Evolutionary conservation across 2,329 filamentous ascomycete genomes (phyloP).

Genomic region (Xenoacremonium recifei): DNA sequence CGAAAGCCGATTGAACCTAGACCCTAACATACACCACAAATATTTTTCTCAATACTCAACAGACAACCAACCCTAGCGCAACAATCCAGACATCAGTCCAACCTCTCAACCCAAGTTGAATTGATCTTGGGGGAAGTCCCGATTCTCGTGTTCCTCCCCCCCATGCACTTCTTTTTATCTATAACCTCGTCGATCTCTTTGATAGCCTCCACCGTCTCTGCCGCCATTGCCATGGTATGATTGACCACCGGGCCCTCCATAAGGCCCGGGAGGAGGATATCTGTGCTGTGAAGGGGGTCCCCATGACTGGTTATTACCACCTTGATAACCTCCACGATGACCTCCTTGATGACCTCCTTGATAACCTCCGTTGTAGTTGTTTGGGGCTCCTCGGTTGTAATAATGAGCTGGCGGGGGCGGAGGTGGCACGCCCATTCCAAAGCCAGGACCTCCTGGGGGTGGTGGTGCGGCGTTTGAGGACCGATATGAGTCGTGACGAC

Average conservation of each 20-base stretch:
- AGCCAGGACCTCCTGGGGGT: slow-evolving; percentile 31
- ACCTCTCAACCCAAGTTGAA: too few species aligned
- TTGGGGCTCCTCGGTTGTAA: slow-evolving; percentile 17
- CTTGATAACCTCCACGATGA: slow-evolving; percentile 15
- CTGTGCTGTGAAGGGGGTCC: slow-evolving; percentile 13
- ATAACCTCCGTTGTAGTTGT: slow-evolving; percentile 15
- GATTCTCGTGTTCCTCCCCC: too few species aligned
- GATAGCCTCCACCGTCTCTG: slow-evolving; percentile 18
- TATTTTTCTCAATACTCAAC: too few species aligned
- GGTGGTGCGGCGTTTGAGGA: slow-evolving; percentile 22
- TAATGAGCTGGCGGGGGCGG: slow-evolving; percentile 27
- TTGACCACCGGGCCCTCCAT: slow-evolving; percentile 19
- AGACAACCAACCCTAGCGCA: too few species aligned
- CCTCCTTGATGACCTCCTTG: slow-evolving; percentile 16
- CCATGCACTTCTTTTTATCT: slow-evolving; percentile 17
- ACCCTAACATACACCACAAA: too few species aligned
- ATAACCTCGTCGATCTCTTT: slow-evolving; percentile 21
- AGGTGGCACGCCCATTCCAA: slow-evolving; percentile 33
- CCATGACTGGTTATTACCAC: slow-evolving; percentile 19
- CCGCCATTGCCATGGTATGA: slow-evolving; percentile 14
- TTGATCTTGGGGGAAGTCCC: too few species aligned
- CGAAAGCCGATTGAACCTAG: too few species aligned
- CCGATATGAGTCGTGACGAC: slow-evolving; percentile 14
- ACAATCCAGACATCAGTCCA: too few species aligned
- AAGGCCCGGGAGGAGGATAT: slow-evolving; percentile 11